Percentiles rank a stretch among this genome's conserved stretches.
Conservation (phyloP, 140 eudicot species). For the Ambrosia hybrid region DNA sequence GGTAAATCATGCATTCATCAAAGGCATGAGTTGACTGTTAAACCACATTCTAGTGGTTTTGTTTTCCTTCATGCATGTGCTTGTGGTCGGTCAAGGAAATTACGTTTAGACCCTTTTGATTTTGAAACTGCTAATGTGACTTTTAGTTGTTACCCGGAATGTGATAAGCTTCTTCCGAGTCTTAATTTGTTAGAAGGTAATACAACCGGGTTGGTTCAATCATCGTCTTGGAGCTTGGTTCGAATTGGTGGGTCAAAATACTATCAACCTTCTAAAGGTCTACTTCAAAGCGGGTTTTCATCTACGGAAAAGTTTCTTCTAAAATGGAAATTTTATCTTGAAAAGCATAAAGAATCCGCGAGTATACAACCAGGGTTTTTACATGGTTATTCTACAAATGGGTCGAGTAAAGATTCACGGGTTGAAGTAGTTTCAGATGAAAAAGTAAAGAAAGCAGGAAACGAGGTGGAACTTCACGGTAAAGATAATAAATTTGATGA, state of each 20-base stretch:
- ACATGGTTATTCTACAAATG: slow-evolving; percentile 29
- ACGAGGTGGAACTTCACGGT: too few relatives aligned
- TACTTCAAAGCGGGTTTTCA: slow-evolving; percentile 85
- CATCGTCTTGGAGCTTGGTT: slow-evolving; percentile 73
- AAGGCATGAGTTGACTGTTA: slow-evolving; percentile 49
- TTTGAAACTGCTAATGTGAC: slow-evolving; percentile 73
- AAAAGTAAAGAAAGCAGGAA: slow-evolving; percentile 33
- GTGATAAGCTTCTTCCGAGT: slow-evolving; percentile 84
- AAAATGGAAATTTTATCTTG: slow-evolving; percentile 65
- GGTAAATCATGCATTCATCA: slow-evolving; percentile 88
- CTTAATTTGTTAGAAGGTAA: slow-evolving; percentile 48
- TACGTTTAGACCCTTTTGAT: slow-evolving; percentile 82
- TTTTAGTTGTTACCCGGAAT: slow-evolving; percentile 62
- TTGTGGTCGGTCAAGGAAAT: slow-evolving; percentile 80
- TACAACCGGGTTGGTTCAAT: slow-evolving; percentile 46
- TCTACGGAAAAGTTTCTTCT: slow-evolving; percentile 70
- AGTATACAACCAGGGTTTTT: slow-evolving; percentile 23
- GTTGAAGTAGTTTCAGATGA: slow-evolving; percentile 39
- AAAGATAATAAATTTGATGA: slow-evolving; percentile 33
- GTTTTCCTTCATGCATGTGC: slow-evolving; percentile 95
- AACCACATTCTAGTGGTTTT: slow-evolving; percentile 78
- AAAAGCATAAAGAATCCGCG: slow-evolving; percentile 43
- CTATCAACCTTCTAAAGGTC: slow-evolving; percentile 84
- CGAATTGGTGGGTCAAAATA: slow-evolving; percentile 81
- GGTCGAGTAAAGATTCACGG: slow-evolving; percentile 29